Evolutionary conservation across 2,329 filamentous ascomycete genomes (phyloP).

Genomic region (Pseudovirgaria hyperparasitica): DNA sequence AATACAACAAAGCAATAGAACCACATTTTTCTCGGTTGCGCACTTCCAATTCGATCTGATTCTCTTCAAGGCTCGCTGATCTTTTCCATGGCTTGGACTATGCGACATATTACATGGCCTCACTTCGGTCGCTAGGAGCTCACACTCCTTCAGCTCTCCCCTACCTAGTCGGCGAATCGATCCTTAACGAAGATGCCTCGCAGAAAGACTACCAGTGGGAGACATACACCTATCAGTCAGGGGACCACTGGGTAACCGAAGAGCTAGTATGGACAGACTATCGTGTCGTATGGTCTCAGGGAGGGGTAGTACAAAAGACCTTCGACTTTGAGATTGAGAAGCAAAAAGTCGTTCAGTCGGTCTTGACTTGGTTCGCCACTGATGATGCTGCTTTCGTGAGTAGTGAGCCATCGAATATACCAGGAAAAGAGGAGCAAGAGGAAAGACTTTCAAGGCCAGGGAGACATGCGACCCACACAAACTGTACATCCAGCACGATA

Average conservation of each 20-base stretch:
- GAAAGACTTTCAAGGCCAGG: conserved; percentile 11
- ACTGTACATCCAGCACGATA: conserved; percentile 2
- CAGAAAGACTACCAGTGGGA: conserved; percentile 65
- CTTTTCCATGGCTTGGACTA: too few species aligned
- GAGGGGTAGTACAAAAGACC: conserved; percentile 69
- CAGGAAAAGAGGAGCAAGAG: conserved; percentile 8
- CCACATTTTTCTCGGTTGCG: too few species aligned
- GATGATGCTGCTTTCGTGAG: conserved; percentile 13
- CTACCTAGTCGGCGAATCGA: conserved; percentile 69
- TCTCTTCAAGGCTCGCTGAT: too few species aligned
- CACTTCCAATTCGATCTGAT: too few species aligned
- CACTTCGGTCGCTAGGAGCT: conserved; percentile 78
- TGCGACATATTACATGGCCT: too few species aligned
- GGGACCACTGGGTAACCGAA: conserved; percentile 47
- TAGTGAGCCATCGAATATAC: not conserved
- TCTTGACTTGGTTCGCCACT: conserved; percentile 69
- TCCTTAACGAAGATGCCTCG: conserved; percentile 56
- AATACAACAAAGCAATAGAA: too few species aligned
- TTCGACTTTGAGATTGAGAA: conserved; percentile 81
- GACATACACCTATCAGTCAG: conserved; percentile 38
- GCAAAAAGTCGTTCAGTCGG: conserved; percentile 71
- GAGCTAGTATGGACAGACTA: conserved; percentile 65
- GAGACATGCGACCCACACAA: conserved; percentile 16
- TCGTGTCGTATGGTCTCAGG: conserved; percentile 81
- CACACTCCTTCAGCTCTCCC: conserved; percentile 76